Conservation (phyloP, 306 rosid species). For the cucumber (Cucumis sativus) region Cucumber_9930_V3 NC_026658.2:9766501-9767000, state of each 20-base stretch:
- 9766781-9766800: constrained; percentile 25
- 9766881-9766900: constrained; percentile 88
- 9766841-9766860: constrained; percentile 75
- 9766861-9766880: constrained; percentile 77
- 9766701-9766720: constrained; percentile 67
- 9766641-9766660: constrained; percentile 29
- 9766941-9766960: constrained; percentile 64
- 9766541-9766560: constrained; percentile 46
- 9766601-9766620: constrained; percentile 59
- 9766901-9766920: constrained; percentile 70
- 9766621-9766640: constrained; percentile 25
- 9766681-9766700: constrained; percentile 66
- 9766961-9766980: constrained; percentile 59
- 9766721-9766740: constrained; percentile 73
- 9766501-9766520: constrained; percentile 52
- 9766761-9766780: constrained; percentile 70
- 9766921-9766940: constrained; percentile 30
- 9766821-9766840: constrained; percentile 59
- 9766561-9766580: constrained; percentile 62
- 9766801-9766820: constrained; percentile 36
- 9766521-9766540: constrained; percentile 58
- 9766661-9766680: constrained; percentile 55
- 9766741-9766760: constrained; percentile 69
- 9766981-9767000: constrained; percentile 57
- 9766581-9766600: constrained; percentile 76